Conservation (phyloP, 1,139 yeast species). For the Yamadazyma atmosphaerica region DNA sequence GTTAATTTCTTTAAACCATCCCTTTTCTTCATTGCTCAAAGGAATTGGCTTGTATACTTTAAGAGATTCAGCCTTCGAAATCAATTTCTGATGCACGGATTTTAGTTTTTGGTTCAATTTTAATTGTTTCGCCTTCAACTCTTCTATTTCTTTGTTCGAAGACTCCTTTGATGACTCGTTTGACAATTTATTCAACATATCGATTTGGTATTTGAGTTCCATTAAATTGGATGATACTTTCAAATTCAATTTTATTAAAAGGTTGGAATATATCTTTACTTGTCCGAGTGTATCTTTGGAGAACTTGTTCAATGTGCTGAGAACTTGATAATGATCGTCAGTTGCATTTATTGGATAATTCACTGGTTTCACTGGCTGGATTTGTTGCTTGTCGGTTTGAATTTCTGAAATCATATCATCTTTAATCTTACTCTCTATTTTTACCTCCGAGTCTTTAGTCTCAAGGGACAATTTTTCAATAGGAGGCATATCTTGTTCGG, state of each 20-base stretch:
- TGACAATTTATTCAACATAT: slow-evolving; percentile 15
- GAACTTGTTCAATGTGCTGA: slow-evolving; percentile 18
- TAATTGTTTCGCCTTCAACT: slow-evolving; percentile 22
- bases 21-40: slow-evolving; percentile 34
- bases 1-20: slow-evolving; percentile 42
- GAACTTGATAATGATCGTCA: slow-evolving; percentile 11
- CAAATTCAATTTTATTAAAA: slow-evolving; percentile 24
- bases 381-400: slow-evolving; percentile 6
- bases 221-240: slow-evolving; percentile 23
- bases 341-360: neutral
- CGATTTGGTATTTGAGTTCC: slow-evolving; percentile 26
- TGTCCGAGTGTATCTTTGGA: slow-evolving; percentile 20
- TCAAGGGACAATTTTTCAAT: neutral
- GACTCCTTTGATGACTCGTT: slow-evolving; percentile 12
- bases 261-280: slow-evolving; percentile 20
- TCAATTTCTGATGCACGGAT: slow-evolving; percentile 23
- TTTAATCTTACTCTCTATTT: slow-evolving; percentile 6
- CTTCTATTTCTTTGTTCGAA: slow-evolving; percentile 15
- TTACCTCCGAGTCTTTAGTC: neutral
- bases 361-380: neutral
- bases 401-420: slow-evolving; percentile 12
- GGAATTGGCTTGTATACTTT: slow-evolving; percentile 27
- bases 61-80: slow-evolving; percentile 22
- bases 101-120: slow-evolving; percentile 21
- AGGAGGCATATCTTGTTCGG: slow-evolving; percentile 1